Evolutionary conservation across 129 eudicot species (phyloP), one percentile per base, ranked within the genome.

Genomic region (Tanacetum coccineum): DNA sequence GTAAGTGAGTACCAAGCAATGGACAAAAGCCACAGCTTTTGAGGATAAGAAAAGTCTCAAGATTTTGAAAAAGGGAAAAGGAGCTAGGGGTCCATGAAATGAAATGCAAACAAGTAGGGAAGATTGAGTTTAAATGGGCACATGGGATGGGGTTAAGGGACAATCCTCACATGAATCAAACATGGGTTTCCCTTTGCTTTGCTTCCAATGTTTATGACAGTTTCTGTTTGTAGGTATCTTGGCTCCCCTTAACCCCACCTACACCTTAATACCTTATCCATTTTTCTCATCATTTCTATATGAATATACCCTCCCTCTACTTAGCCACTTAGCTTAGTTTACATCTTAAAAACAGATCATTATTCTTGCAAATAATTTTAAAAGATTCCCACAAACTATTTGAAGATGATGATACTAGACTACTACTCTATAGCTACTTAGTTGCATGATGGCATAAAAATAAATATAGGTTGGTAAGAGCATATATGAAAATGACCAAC

Each of bases 141-240:
- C 80, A 76, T 76, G 80, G 75, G 5, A 47, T 42, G 66, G 72
- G 71, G 57, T 18, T 64, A 36, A 25, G 80, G 64, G 75, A 68
- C 80, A 76, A 61, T 76, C 75, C 80, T 76, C 80, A 76, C 80
- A 76, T 76, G 80, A 76, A 61, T 14, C 63, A 76, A 76, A 76
- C 80, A 76, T 76, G 80, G 70, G 64, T 19, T 76, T 68, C 26
- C 66, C 70, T 68, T 68, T 54, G 55, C 57, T 48, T 68, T 76
- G 76, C 69, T 62, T 71, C 69, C 12, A 62, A 52, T 62, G 59
- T 62, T 50, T 42, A 76, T 21, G 75, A 47, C 74, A 76, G 6
- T 76, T 76, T 62, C 62, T 68, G 75, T 61, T 76, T 76, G 75
- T 45, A 60, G 55, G 68, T 50, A 59, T 67, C 56, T 68, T 51